A percentile compares a stretch with the other conserved stretches of the same genome.
Conservation (phyloP, 1,139 yeast genomes). For the Taphrina communis region DNA sequence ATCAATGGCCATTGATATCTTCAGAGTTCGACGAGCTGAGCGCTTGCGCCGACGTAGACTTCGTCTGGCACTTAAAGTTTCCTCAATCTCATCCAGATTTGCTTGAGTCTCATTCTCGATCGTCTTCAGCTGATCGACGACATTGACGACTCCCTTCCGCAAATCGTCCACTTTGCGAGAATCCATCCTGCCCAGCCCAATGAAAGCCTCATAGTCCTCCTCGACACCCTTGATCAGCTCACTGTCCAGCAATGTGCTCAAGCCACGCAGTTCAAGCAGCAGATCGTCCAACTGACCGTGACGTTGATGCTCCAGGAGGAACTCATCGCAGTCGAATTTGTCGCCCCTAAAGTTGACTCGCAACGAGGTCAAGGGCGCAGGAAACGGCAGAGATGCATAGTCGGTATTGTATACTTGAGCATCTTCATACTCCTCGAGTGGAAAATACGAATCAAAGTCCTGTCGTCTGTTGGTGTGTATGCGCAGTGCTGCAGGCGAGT, state of each 20-base stretch:
- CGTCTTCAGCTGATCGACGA: slow-evolving; percentile 8
- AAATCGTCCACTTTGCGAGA: slow-evolving; percentile 24
- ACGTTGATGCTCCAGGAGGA: slow-evolving; percentile 29
- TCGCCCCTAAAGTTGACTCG: slow-evolving; percentile 29
- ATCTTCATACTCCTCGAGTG: slow-evolving; percentile 12
- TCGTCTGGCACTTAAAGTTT: slow-evolving; percentile 9
- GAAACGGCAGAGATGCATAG: slow-evolving; percentile 36
- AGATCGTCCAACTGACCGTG: slow-evolving; percentile 38
- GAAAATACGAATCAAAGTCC: slow-evolving; percentile 27
- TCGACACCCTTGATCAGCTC: slow-evolving; percentile 28
- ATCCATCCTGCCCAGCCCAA: slow-evolving; percentile 30
- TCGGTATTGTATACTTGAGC: slow-evolving; percentile 10
- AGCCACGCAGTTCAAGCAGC: slow-evolving; percentile 26
- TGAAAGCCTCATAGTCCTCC: slow-evolving; percentile 36
- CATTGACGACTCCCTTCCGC: slow-evolving; percentile 10
- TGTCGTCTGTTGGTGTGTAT: slow-evolving; percentile 12
- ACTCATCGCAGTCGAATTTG: slow-evolving; percentile 25
- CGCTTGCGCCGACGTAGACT: not conserved
- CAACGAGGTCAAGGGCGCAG: slow-evolving; percentile 27
- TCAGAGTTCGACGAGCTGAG: not conserved
- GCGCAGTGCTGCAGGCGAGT: slow-evolving; percentile 2
- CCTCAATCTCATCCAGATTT: slow-evolving; percentile 7
- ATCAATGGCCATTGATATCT: slow-evolving; percentile 9
- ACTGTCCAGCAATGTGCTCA: slow-evolving; percentile 21
- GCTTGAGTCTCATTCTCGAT: slow-evolving; percentile 6